Percentiles rank a stretch among this genome's conserved stretches.
phyloP scores from a whole-genome alignment of 2,329 filamentous ascomycete species.

The Macrophomina pseudophaseolina region DNA sequence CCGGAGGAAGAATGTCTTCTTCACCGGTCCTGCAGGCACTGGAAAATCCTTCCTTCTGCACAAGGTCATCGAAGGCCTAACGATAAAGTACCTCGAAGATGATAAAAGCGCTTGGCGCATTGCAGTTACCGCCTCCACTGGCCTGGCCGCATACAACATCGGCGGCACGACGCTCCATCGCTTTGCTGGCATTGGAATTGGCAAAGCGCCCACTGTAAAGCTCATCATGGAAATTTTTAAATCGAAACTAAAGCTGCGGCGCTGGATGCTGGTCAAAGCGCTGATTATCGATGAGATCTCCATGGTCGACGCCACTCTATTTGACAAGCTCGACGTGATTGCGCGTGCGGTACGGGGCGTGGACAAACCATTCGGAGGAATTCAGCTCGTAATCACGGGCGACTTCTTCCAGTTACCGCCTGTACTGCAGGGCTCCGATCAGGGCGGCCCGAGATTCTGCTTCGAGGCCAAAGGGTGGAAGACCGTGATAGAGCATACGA shows the following conservation, averaged over 20 bases:
- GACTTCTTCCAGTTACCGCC: slow-evolving; percentile 66
- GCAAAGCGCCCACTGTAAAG: not conserved
- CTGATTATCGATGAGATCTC: slow-evolving; percentile 70
- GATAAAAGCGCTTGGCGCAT: not conserved
- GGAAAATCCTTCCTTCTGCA: slow-evolving; percentile 64
- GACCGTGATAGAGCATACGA: slow-evolving; percentile 39
- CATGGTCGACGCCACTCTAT: slow-evolving; percentile 64
- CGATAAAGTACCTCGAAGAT: slow-evolving; percentile 17
- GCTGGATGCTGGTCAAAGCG: slow-evolving; percentile 41
- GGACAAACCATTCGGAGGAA: slow-evolving; percentile 50
- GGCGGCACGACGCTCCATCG: slow-evolving; percentile 62
- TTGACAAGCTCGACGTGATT: slow-evolving; percentile 58
- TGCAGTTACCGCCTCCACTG: slow-evolving; percentile 63
- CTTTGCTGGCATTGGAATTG: slow-evolving; percentile 53
- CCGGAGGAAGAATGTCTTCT: slow-evolving; percentile 63
- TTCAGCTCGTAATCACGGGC: slow-evolving; percentile 62
- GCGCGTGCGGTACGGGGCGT: slow-evolving; percentile 48
- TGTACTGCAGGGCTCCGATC: slow-evolving; percentile 41
- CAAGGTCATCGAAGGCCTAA: slow-evolving; percentile 51
- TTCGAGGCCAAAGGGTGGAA: slow-evolving; percentile 56
- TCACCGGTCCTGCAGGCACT: slow-evolving; percentile 66
- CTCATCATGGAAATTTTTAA: slow-evolving; percentile 16
- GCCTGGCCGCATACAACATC: slow-evolving; percentile 63
- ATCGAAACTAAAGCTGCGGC: slow-evolving; percentile 36
- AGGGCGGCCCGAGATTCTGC: slow-evolving; percentile 49